Base-by-base conservation (phyloP, 2,329 filamentous ascomycete species). In the Penicillium sclerotiorum region DNA sequence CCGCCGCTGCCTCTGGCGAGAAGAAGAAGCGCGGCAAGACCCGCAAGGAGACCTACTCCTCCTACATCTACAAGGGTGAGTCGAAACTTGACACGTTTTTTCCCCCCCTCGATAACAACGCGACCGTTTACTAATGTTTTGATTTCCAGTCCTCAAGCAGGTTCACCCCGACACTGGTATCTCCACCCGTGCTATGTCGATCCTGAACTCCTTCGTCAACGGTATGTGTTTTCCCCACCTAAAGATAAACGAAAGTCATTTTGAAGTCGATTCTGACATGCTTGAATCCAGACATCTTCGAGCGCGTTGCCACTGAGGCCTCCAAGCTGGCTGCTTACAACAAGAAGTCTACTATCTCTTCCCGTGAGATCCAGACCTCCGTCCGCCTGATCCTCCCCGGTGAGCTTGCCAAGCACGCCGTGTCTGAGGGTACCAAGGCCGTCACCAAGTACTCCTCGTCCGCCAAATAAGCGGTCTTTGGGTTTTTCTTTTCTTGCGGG, bases 21-120 rank as follows among this genome's bases (percentile, higher is more conserved):
- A 97, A 97, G 91, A 99, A 99, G 90, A 99, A 97, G 92, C 90
- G 94, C 73, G 95, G 91, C 82, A 99, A 99, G 92, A 90, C 92
- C 64, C 88, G 94, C 80, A 97, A 97, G 89, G 94, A 99, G 85
- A 99, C 94, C n/a, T 99, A 99, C 84, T 95, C 89, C 66, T 95
- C 90, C 49, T 99, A 99, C 86, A 99, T 99, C 80, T 99, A 97
- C 89, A 99, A 97, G 84, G 94, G 93, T 96, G 73, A 76, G 84
- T 59, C 17, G 12, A 18, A 30, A 11, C 17, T n/a, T 22, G 13
- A 35, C 33, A 39, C 47, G 42, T 25, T 30, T 70, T 48, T 6
- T 25, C 28, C 27, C 20, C n/a, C 5, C 11, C 8, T 13, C 13
- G 20, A 36, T 8, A 7, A 8, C 11, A 35, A 27, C 47, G 28